Evolutionary conservation across 2,329 filamentous ascomycete species (phyloP).

Genomic region (Stromatinia cepivora): DNA sequence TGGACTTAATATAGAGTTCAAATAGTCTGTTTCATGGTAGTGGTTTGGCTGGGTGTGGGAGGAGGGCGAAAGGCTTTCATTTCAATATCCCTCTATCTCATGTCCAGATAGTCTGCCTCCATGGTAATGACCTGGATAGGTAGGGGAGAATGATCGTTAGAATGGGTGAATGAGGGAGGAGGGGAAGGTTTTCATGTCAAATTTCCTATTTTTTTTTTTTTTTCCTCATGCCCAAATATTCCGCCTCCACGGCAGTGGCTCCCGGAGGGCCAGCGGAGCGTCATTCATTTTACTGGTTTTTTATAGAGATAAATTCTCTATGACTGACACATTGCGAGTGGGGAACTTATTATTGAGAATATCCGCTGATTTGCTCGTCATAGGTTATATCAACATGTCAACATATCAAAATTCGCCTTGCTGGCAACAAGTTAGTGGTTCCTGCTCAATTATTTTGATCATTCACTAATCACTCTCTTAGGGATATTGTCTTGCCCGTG

Average conservation of each 20-base stretch:
- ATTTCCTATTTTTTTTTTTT: not conserved
- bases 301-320: too few species aligned
- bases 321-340: too few species aligned
- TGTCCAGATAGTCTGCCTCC: too few species aligned
- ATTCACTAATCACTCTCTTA: conserved; percentile 13
- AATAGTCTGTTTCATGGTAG: too few species aligned
- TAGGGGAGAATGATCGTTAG: too few species aligned
- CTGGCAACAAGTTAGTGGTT: conserved; percentile 40
- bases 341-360: conserved; percentile 2
- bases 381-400: conserved; percentile 68
- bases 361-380: conserved; percentile 24
- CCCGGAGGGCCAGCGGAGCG: not conserved
- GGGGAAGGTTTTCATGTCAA: not conserved
- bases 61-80: too few species aligned
- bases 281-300: not conserved
- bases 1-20: too few species aligned
- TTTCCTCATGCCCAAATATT: not conserved
- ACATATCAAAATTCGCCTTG: conserved; percentile 63
- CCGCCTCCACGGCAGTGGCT: not conserved
- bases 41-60: too few species aligned
- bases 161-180: not conserved
- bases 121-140: too few species aligned
- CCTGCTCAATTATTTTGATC: conserved; percentile 16
- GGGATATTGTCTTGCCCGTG: conserved; percentile 74
- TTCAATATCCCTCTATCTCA: too few species aligned